Evolutionary conservation across 495 filamentous ascomycete genomes (phyloP).

Genomic region (Corynascus novoguineensis): DNA sequence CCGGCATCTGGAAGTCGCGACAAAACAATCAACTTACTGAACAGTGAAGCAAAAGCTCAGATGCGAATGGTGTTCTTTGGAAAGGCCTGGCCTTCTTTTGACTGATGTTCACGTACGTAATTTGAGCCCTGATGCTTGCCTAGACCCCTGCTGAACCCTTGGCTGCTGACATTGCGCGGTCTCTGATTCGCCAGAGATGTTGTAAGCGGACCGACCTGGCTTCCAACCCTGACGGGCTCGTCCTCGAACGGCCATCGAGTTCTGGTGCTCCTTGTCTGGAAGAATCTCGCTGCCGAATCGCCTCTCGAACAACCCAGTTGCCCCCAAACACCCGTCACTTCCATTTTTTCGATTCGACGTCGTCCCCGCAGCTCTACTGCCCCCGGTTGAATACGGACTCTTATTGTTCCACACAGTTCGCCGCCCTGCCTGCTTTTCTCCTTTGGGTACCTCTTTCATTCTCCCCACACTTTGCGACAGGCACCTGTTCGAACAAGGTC

Average conservation of each 20-base stretch:
- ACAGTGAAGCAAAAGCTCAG: neutral
- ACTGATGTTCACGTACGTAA: neutral
- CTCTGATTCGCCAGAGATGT: conserved; percentile 19
- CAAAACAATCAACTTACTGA: neutral
- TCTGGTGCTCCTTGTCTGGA: neutral
- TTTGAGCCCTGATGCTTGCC: conserved; percentile 11
- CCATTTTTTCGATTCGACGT: neutral
- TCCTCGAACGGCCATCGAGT: neutral
- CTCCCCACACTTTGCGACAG: neutral
- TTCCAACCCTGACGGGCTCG: conserved; percentile 9
- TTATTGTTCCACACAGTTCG: too few relatives aligned
- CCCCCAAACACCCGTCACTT: neutral
- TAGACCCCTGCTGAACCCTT: conserved; percentile 10
- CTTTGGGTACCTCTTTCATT: neutral
- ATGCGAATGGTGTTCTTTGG: neutral
- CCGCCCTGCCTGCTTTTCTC: neutral
- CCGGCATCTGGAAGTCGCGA: neutral
- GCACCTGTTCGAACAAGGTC: neutral
- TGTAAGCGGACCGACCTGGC: conserved; percentile 4
- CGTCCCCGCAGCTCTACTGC: neutral
- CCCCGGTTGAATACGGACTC: too few relatives aligned
- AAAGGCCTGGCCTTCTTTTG: neutral
- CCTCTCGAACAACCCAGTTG: neutral
- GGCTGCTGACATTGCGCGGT: conserved; percentile 30
- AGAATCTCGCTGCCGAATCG: neutral